Evolutionary conservation across 2,329 filamentous ascomycete genomes (phyloP).

Genomic region (Pseudocercospora musae): DNA sequence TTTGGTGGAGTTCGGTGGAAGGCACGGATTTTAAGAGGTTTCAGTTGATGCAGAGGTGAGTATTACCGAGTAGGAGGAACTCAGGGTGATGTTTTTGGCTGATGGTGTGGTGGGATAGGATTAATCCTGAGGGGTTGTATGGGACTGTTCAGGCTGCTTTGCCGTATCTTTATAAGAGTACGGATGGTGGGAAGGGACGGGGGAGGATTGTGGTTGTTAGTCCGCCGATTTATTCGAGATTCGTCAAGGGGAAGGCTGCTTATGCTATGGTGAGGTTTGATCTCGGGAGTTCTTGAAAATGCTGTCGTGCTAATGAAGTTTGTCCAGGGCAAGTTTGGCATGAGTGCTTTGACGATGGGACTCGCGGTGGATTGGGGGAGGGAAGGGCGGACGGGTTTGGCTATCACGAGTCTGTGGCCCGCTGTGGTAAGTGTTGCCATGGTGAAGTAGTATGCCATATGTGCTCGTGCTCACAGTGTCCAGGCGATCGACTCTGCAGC

Average conservation of each 20-base stretch:
- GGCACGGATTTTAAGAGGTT: constrained; percentile 58
- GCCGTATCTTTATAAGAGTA: constrained; percentile 58
- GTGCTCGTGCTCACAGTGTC: neutral
- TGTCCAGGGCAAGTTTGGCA: constrained; percentile 46
- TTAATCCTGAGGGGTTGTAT: constrained; percentile 75
- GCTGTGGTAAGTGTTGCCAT: constrained; percentile 56
- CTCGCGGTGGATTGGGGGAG: constrained; percentile 77
- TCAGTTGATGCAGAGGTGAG: constrained; percentile 60
- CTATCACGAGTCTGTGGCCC: constrained; percentile 79
- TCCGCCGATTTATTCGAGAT: constrained; percentile 80
- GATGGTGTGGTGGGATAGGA: constrained; percentile 30
- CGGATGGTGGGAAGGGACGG: constrained; percentile 39
- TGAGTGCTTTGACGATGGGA: constrained; percentile 78
- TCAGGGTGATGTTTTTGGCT: no score
- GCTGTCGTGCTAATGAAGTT: neutral
- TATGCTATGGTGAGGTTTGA: constrained; percentile 59
- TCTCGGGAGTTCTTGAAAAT: no score
- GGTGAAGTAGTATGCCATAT: neutral
- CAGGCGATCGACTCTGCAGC: constrained; percentile 71
- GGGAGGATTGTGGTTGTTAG: constrained; percentile 74
- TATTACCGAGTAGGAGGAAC: no score
- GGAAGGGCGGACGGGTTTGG: constrained; percentile 64
- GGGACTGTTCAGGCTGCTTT: constrained; percentile 65
- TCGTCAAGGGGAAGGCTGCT: constrained; percentile 80
- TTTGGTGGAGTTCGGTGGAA: constrained; percentile 68